Evolutionary conservation across 2,329 filamentous ascomycete genomes (phyloP).

Genomic region (Pestalotiopsis sp.): DNA sequence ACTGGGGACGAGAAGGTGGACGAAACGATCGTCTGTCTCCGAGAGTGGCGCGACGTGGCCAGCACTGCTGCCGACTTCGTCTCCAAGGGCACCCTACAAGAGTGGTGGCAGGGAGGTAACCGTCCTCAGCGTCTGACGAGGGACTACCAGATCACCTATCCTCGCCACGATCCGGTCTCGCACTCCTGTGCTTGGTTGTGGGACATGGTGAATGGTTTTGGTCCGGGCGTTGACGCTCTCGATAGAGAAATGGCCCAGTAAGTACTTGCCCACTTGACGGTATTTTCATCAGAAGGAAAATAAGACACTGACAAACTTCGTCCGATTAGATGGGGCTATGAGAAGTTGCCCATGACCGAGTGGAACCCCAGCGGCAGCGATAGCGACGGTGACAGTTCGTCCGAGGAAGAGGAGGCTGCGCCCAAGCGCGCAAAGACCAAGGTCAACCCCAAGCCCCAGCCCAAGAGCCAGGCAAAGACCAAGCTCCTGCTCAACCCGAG

Average conservation of each 20-base stretch:
- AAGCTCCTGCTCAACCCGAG: not conserved
- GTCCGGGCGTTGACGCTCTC: not conserved
- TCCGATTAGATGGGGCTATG: not conserved
- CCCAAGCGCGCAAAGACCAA: not conserved
- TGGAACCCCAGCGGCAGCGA: no score
- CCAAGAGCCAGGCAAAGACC: not conserved
- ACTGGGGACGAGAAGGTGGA: not conserved
- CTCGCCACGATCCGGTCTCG: not conserved
- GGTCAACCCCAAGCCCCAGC: not conserved
- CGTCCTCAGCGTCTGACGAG: not conserved
- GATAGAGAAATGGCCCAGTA: not conserved
- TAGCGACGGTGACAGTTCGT: no score
- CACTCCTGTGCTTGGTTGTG: not conserved
- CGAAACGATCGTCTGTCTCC: not conserved
- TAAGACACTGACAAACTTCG: not conserved
- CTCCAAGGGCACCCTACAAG: not conserved
- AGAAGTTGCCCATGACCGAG: no score
- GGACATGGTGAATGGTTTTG: not conserved
- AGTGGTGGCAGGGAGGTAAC: conserved; percentile 3
- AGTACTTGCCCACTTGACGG: not conserved
- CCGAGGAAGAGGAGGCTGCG: not conserved
- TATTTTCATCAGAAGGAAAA: not conserved
- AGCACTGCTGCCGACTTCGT: not conserved
- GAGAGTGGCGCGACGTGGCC: conserved; percentile 2
- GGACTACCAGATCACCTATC: not conserved